Conservation (phyloP, 495 filamentous ascomycete genomes). For the Penicillium coprophilum region DNA sequence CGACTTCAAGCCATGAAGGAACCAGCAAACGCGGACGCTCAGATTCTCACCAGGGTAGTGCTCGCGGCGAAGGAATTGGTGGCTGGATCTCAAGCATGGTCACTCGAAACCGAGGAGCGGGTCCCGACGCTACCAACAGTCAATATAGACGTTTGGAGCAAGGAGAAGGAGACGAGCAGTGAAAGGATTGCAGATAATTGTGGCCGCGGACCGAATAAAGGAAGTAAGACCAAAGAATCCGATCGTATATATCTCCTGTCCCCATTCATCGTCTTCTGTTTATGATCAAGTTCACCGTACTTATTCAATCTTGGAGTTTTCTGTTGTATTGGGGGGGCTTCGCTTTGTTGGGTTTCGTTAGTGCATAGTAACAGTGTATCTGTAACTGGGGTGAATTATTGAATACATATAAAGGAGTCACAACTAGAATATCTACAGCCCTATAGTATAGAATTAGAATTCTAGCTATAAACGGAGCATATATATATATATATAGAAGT, state of each 20-base stretch:
- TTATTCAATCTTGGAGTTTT: not conserved
- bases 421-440: no score
- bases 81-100: conserved; percentile 71
- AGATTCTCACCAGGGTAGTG: conserved; percentile 28
- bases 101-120: conserved; percentile 51
- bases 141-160: conserved; percentile 67
- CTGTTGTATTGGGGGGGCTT: not conserved
- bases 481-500: not conserved
- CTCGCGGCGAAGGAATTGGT: conserved; percentile 55
- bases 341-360: not conserved
- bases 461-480: not conserved
- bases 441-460: no score
- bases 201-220: conserved; percentile 17
- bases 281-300: not conserved
- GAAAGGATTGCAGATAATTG: not conserved
- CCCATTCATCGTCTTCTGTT: not conserved
- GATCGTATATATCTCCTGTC: not conserved
- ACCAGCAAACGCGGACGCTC: conserved; percentile 48
- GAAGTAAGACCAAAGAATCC: conserved; percentile 14
- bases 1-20: conserved; percentile 46
- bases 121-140: conserved; percentile 44
- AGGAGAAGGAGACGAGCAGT: conserved; percentile 48
- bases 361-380: not conserved
- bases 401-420: no score
- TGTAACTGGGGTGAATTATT: no score